Base-by-base conservation (phyloP, 1,139 yeast species). In the Magnusiomyces tetraspermus region DNA sequence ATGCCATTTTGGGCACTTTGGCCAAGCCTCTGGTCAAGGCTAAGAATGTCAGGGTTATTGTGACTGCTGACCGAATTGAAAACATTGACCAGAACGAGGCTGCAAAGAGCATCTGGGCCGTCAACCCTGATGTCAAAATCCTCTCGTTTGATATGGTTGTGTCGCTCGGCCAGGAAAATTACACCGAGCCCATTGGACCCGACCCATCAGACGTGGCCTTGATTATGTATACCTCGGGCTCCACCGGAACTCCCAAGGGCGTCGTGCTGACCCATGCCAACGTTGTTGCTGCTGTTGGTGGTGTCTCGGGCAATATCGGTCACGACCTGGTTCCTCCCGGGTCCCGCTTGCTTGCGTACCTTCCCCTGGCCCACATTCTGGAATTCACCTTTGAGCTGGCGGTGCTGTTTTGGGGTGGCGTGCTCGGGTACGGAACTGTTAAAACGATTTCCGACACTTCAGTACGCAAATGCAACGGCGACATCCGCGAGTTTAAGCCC, bases 171-270 rank as follows among this genome's bases (percentile, higher is more conserved):
- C 67, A 74, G 59, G 71, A 71, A 40, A 69, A 76, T 55, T 73
- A 73, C 40, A 60, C 57, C 51, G 67, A 66, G 17, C 68, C 76
- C 19, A 65, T 67, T 57, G 76, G 77, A n/a, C 88, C 95, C 53
- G 75, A 73, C 58, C 79, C 94, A 11, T 80, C 80, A 15, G 95
- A 88, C 63, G 66, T 83, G 53, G 80, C 92, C 44, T 87, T 96
- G 74, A 88, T 92, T 67, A 92, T 94, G 97, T 92, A 92, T 76
- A 92, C 99, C 24, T 90, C 97, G 0, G 99, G 99, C 51, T 88
- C 97, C 19, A 90, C 98, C 19, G 98, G 98, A 63, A 82, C 83
- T 58, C 98, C 98, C 64, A 92, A 92, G 75, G 99, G 99, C 71
- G 99, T 92, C 44, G 89, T 86, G 37, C 74, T 94, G 60, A 77